Evolutionary conservation across 306 rosid species (phyloP).

Genomic region (Quercus agrifolia): DNA sequence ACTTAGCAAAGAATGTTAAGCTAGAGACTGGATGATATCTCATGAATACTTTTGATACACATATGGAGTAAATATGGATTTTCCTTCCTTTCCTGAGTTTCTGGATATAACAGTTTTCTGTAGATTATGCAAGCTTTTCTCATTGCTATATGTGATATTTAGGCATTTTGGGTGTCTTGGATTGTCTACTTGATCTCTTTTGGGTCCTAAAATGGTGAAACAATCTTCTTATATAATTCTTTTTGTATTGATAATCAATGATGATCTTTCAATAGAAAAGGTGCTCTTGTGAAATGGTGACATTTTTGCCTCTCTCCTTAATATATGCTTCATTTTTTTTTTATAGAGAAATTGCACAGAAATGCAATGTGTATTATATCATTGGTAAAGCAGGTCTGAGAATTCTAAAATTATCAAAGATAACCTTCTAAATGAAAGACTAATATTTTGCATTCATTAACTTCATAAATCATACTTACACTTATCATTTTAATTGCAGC

Average conservation of each 20-base stretch:
- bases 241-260: not conserved
- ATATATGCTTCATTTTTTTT: not conserved
- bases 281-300: not conserved
- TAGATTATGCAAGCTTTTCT: not conserved
- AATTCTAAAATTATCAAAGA: not conserved
- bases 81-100: not conserved
- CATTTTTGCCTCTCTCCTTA: not conserved
- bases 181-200: not conserved
- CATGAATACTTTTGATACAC: not conserved
- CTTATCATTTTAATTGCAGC: not conserved
- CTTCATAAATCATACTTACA: slow-evolving; percentile 8
- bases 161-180: not conserved
- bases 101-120: not conserved
- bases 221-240: not conserved
- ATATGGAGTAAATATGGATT: not conserved
- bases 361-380: not conserved
- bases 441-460: not conserved
- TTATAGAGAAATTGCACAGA: no score
- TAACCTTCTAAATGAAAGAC: not conserved
- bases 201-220: not conserved
- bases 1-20: not conserved
- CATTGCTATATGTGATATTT: not conserved
- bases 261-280: not conserved
- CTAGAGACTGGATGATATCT: not conserved
- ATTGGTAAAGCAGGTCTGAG: not conserved